A percentile compares a stretch with the other conserved stretches of the same genome.
Evolutionary conservation across 768 basidiomycete species (phyloP).

Genomic region (Hypholoma sublateritium): DNA sequence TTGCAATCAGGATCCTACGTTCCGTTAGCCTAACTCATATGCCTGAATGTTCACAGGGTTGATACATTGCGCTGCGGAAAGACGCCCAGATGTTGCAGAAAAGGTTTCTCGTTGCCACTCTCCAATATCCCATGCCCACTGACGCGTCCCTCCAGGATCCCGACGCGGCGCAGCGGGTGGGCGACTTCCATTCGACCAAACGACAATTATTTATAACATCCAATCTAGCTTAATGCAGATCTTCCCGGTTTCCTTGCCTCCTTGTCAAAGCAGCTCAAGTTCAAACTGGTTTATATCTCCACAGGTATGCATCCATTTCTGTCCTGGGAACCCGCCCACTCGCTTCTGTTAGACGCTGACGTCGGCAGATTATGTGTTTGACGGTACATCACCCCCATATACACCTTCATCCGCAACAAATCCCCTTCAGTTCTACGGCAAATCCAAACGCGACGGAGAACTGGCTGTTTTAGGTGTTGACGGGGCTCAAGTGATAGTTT

Average conservation of each 20-base stretch:
- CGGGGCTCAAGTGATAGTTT: slow-evolving; percentile 60
- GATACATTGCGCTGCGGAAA: slow-evolving; percentile 94
- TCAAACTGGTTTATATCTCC: slow-evolving; percentile 86
- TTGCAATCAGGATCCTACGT: neutral
- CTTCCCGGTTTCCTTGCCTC: slow-evolving; percentile 74
- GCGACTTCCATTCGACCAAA: neutral
- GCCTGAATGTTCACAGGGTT: slow-evolving; percentile 51
- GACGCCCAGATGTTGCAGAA: slow-evolving; percentile 91
- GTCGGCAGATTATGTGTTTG: slow-evolving; percentile 87
- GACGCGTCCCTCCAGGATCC: slow-evolving; percentile 51
- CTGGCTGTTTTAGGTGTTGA: slow-evolving; percentile 62
- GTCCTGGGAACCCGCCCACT: neutral
- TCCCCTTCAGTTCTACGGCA: slow-evolving; percentile 87
- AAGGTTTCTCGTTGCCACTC: slow-evolving; percentile 48
- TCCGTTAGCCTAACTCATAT: neutral
- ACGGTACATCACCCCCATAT: slow-evolving; percentile 92
- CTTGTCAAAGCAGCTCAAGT: slow-evolving; percentile 60
- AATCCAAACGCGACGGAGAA: slow-evolving; percentile 88
- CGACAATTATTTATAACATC: neutral
- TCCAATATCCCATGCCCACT: neutral
- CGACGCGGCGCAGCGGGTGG: slow-evolving; percentile 61
- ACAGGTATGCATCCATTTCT: slow-evolving; percentile 53
- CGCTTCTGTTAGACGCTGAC: neutral
- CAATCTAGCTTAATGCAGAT: slow-evolving; percentile 68
- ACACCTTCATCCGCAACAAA: slow-evolving; percentile 69